phyloP scores from a whole-genome alignment of 225 moss, liverwort and hornwort species.

The Lunularia cruciata region DNA sequence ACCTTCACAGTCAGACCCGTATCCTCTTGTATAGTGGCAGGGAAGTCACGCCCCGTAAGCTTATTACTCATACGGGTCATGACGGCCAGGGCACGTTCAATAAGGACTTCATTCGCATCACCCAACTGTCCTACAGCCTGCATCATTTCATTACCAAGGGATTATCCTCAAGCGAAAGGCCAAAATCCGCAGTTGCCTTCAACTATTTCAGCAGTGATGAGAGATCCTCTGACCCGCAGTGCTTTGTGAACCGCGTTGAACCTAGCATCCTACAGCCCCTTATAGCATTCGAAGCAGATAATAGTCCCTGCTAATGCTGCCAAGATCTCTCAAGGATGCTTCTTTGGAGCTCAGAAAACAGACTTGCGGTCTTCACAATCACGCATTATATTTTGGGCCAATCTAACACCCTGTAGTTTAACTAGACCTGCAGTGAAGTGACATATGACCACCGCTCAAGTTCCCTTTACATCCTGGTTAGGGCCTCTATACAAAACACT shows the following conservation, averaged over 20 bases:
- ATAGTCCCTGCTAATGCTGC: no score
- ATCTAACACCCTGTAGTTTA: no score
- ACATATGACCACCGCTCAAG: neutral
- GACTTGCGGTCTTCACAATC: no score
- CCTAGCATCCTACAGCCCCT: no score
- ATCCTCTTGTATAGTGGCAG: slow-evolving; percentile 67
- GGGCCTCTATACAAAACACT: neutral
- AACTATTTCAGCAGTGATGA: no score
- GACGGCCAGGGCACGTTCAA: slow-evolving; percentile 87
- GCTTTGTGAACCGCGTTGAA: no score
- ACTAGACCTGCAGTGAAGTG: neutral
- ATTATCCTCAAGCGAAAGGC: neutral
- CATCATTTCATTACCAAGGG: neutral
- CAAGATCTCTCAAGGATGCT: no score
- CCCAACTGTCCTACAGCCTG: slow-evolving; percentile 87
- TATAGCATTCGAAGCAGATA: no score
- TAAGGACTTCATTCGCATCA: slow-evolving; percentile 91
- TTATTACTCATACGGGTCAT: slow-evolving; percentile 99
- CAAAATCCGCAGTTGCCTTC: neutral
- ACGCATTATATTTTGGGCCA: no score
- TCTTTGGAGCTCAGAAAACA: no score
- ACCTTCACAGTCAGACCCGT: slow-evolving; percentile 70
- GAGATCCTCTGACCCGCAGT: no score
- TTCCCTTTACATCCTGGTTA: neutral
- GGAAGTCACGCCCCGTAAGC: slow-evolving; percentile 88